phyloP scores from a whole-genome alignment of 1,284 basidiomycete species.

The Sanghuangporus weigelae region DNA sequence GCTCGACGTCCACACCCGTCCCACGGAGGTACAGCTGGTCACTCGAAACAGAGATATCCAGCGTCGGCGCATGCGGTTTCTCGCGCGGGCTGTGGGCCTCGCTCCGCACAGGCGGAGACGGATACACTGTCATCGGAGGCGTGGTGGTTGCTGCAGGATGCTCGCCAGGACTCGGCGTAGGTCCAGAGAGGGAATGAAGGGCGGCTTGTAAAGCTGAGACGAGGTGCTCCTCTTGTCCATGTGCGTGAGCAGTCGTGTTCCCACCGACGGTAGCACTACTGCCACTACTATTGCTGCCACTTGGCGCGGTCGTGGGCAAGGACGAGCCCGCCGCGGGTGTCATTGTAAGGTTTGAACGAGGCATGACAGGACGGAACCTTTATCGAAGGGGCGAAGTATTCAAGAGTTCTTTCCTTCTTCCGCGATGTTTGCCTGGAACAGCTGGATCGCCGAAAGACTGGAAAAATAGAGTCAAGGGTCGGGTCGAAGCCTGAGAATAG shows the following conservation, averaged over 20 bases:
- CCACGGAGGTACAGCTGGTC: slow-evolving; percentile 72
- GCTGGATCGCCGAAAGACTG: too few species aligned
- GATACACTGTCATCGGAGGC: neutral
- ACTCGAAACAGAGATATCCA: slow-evolving; percentile 74
- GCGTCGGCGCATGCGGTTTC: slow-evolving; percentile 35
- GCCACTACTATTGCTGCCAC: neutral
- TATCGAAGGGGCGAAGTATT: too few species aligned
- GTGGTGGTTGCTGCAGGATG: neutral
- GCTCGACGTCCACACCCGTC: slow-evolving; percentile 78
- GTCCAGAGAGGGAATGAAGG: slow-evolving; percentile 8
- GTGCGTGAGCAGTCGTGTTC: neutral
- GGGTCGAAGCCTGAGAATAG: too few species aligned
- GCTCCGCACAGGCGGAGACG: slow-evolving; percentile 30
- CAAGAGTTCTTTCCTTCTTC: too few species aligned
- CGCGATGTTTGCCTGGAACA: too few species aligned
- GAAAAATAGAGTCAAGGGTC: too few species aligned
- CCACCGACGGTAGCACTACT: neutral
- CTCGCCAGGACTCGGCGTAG: neutral
- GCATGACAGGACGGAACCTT: neutral
- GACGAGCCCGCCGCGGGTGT: neutral
- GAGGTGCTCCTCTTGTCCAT: slow-evolving; percentile 13
- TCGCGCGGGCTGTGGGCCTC: slow-evolving; percentile 32
- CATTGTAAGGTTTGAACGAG: neutral
- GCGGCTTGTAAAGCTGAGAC: slow-evolving; percentile 17
- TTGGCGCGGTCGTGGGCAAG: neutral